Evolutionary conservation across 2,329 filamentous ascomycete genomes (phyloP).

Genomic region (Colletotrichum sp.): DNA sequence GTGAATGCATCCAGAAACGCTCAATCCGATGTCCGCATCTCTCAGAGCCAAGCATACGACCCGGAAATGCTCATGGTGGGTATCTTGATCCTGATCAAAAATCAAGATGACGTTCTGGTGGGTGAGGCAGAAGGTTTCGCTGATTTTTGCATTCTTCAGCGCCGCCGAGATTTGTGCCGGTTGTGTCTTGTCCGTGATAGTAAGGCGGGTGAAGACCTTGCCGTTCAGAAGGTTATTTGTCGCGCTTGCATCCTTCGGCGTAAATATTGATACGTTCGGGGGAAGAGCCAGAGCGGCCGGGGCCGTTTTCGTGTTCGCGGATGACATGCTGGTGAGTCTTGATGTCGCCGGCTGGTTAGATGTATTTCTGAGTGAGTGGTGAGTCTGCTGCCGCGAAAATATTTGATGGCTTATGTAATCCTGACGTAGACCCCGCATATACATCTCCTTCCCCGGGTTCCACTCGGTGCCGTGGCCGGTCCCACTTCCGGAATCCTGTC

Average conservation of each 20-base stretch:
- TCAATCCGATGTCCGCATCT: constrained; percentile 24
- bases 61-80: constrained; percentile 27
- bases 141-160: background rate
- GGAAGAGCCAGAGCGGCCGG: constrained; percentile 11
- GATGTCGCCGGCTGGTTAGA: background rate
- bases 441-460: background rate
- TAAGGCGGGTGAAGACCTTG: constrained; percentile 24
- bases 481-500: background rate
- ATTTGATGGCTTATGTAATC: background rate
- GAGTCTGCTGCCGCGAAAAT: background rate
- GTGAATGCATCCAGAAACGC: constrained; percentile 26
- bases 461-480: background rate
- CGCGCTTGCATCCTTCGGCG: constrained; percentile 4
- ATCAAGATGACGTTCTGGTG: constrained; percentile 23
- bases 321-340: background rate
- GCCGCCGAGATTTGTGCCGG: constrained; percentile 13
- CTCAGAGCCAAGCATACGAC: constrained; percentile 25
- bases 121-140: constrained; percentile 21
- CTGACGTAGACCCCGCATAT: background rate
- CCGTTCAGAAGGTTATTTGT: constrained; percentile 19
- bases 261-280: constrained; percentile 26
- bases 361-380: background rate
- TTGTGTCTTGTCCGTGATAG: constrained; percentile 19
- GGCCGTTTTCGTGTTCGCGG: background rate
- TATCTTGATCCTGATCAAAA: constrained; percentile 18